phyloP scores from a whole-genome alignment of 2,329 filamentous ascomycete species.

The Raffaelea ambrosiae region DNA sequence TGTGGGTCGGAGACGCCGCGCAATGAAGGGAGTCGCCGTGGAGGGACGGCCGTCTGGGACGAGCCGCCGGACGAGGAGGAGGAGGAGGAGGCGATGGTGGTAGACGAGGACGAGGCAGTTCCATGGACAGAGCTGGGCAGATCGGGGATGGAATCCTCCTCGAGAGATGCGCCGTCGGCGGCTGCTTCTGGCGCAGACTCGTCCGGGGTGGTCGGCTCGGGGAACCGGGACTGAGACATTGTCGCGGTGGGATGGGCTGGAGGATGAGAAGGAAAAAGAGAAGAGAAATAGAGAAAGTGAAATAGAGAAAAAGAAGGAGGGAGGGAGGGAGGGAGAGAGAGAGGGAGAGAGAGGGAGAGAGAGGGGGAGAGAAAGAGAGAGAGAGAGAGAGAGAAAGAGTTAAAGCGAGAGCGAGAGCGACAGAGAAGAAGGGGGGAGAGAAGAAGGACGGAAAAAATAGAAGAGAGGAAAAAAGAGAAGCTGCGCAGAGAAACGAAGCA shows the following conservation, averaged over 20 bases:
- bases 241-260: conserved; percentile 3
- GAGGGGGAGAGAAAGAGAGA: neutral
- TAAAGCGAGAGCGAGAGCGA: neutral
- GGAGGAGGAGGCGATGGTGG: neutral
- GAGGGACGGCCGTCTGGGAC: conserved; percentile 4
- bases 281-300: too few relatives aligned
- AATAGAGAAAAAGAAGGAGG: neutral
- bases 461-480: neutral
- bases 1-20: conserved; percentile 52
- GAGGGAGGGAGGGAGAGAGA: neutral
- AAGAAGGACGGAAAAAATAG: neutral
- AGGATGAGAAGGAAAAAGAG: neutral
- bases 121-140: neutral
- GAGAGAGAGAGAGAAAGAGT: neutral
- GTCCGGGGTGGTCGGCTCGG: conserved; percentile 37
- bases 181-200: too few relatives aligned
- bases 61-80: neutral
- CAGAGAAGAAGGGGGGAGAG: neutral
- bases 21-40: conserved; percentile 48
- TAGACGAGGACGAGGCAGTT: too few relatives aligned
- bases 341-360: neutral
- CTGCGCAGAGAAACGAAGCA: neutral
- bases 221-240: conserved; percentile 23
- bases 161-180: too few relatives aligned
- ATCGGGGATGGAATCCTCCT: conserved; percentile 15